Evolutionary conservation across 139 green algal species (phyloP).

Genomic region (Gonium pectorale): DNA sequence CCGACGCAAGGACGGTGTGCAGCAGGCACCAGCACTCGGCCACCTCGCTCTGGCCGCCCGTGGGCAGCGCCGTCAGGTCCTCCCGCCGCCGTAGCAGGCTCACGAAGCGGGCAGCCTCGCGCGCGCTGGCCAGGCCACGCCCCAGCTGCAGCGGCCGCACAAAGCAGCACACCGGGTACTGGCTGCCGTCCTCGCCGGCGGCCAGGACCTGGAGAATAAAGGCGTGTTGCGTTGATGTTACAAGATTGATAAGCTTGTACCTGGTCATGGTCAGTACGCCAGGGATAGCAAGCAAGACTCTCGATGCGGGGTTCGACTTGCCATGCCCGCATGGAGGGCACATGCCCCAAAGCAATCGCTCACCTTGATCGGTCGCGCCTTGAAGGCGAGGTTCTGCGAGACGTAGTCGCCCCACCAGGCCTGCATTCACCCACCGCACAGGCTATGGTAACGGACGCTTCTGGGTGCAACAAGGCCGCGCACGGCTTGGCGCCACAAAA

Average conservation of each 20-base stretch:
- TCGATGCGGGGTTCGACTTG: too few relatives aligned
- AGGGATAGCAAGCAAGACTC: too few relatives aligned
- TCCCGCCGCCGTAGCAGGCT: constrained; percentile 52
- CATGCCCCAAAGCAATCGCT: too few relatives aligned
- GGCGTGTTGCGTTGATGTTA: too few relatives aligned
- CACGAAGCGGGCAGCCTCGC: constrained; percentile 56
- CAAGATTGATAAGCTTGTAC: too few relatives aligned
- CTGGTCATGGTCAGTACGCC: too few relatives aligned
- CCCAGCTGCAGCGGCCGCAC: constrained; percentile 62
- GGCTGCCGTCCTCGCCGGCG: constrained; percentile 56
- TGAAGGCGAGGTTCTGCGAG: constrained; percentile 36
- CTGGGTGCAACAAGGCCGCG: too few relatives aligned
- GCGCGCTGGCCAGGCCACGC: constrained; percentile 41
- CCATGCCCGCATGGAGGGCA: too few relatives aligned
- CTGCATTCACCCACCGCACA: too few relatives aligned
- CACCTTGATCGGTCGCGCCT: constrained; percentile 53
- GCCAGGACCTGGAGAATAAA: constrained; percentile 62
- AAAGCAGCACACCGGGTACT: constrained; percentile 55
- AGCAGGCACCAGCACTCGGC: constrained; percentile 47
- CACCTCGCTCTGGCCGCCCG: constrained; percentile 9
- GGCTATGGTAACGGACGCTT: too few relatives aligned
- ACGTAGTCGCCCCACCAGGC: constrained; percentile 57
- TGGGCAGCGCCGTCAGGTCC: constrained; percentile 23
- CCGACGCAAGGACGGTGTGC: constrained; percentile 51
- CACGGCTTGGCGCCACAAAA: too few relatives aligned